Percentiles rank a stretch among this genome's conserved stretches.
These are phyloP conservation scores for Tolypocladium album DNA, from an alignment of 2,329 filamentous ascomycete species.

Conservation along the genomic window DNA sequence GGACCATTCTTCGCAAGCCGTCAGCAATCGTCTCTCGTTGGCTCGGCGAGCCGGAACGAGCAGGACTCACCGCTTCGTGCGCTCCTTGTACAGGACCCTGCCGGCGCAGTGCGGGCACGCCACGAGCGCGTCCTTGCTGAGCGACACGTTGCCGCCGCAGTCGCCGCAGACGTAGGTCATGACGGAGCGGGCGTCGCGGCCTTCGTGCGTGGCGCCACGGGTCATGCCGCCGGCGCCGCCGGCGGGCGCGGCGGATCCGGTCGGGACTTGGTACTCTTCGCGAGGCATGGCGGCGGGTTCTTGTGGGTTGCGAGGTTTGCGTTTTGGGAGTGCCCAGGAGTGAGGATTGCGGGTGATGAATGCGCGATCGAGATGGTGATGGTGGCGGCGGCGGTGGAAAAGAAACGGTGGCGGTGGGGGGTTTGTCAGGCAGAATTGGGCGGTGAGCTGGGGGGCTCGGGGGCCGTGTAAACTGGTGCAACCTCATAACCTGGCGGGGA, in stretches of 20 bases:
- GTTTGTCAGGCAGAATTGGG: slow-evolving; percentile 12
- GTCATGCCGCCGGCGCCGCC: slow-evolving; percentile 23
- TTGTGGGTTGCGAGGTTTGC: neutral
- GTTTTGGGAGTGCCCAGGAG: neutral
- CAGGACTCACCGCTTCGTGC: slow-evolving; percentile 79
- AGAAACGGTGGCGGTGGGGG: slow-evolving; percentile 9
- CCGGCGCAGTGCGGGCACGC: slow-evolving; percentile 61
- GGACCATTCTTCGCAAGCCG: slow-evolving; percentile 65
- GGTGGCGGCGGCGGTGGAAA: slow-evolving; percentile 1
- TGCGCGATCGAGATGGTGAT: neutral
- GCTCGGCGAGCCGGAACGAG: neutral
- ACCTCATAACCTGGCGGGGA: no score
- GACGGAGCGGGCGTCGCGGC: slow-evolving; percentile 24
- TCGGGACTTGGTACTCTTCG: slow-evolving; percentile 69
- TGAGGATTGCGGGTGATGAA: neutral
- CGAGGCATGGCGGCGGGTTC: slow-evolving; percentile 42
- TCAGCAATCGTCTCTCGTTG: neutral
- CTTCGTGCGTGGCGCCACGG: slow-evolving; percentile 28
- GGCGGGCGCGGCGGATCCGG: slow-evolving; percentile 31
- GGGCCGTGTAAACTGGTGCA: no score
- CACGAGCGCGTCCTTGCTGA: slow-evolving; percentile 37
- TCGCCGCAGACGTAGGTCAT: slow-evolving; percentile 32
- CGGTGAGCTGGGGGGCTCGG: slow-evolving; percentile 4
- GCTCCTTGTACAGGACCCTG: slow-evolving; percentile 92
- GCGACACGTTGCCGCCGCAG: slow-evolving; percentile 29